phyloP scores from a whole-genome alignment of 2,329 filamentous ascomycete genomes.

The Penicillium decumbens region DNA sequence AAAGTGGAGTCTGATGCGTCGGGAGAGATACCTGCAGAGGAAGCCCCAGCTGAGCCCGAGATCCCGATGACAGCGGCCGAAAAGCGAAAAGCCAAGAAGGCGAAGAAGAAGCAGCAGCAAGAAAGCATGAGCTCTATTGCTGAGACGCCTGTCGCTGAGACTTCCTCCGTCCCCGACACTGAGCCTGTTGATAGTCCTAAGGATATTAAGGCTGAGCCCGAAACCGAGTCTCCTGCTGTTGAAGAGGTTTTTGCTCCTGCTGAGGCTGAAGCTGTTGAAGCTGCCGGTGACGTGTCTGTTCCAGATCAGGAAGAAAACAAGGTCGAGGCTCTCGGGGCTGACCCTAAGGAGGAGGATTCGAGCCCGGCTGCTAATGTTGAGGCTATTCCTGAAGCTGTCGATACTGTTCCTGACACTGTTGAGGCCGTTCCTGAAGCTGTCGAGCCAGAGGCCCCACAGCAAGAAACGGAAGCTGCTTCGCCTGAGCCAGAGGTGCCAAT shows the following conservation, averaged over 20 bases:
- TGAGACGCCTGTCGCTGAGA: constrained; percentile 4
- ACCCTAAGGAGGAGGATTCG: constrained; percentile 3
- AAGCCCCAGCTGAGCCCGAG: constrained; percentile 6
- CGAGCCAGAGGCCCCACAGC: background rate
- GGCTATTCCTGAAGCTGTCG: background rate
- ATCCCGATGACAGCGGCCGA: constrained; percentile 15
- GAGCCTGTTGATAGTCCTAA: constrained; percentile 1
- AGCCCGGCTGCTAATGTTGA: background rate
- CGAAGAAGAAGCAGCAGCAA: constrained; percentile 17
- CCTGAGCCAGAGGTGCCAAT: constrained; percentile 6
- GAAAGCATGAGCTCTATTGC: background rate
- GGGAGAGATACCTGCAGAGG: background rate
- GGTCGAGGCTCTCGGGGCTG: background rate
- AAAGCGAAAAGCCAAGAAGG: constrained; percentile 18
- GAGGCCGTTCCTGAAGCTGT: background rate
- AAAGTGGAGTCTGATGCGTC: background rate
- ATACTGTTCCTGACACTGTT: too few relatives aligned
- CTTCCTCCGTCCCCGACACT: background rate
- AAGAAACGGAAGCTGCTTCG: constrained; percentile 1
- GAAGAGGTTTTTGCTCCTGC: background rate
- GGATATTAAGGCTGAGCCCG: background rate
- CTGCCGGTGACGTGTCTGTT: background rate
- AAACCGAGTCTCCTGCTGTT: background rate
- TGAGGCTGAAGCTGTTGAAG: constrained; percentile 2
- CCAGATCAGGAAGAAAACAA: constrained; percentile 1